Base-by-base conservation (phyloP, 1,284 basidiomycete species). In the Mycena sp. region DNA sequence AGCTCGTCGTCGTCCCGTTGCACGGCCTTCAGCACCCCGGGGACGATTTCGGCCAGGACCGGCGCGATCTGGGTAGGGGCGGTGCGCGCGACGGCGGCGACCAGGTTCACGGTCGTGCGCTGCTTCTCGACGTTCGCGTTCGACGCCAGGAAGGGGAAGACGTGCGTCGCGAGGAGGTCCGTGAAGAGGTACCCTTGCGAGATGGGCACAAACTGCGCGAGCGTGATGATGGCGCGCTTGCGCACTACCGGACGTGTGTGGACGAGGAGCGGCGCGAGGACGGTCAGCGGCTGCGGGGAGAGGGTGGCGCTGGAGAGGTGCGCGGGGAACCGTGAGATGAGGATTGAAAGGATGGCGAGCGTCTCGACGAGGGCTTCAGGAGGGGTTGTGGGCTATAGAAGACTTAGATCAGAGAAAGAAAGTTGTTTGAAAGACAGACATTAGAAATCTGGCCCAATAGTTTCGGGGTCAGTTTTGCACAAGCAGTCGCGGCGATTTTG, bases 311-410 rank as follows among this genome's bases (percentile, higher is more conserved):
- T 82, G 5, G 88, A 79, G n/a, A 94, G 79, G 65, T 91, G 85
- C 35, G 83, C 78, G 14, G 92, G 91, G 82, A 97, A 97, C 43
- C 96, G 91, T 64, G 86, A 86, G 74, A 96, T 94, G 65, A 99
- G 86, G 73, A 98, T 97, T 10, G 94, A 91, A 19, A 99, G 83
- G 61, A 97, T 96, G 41, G 96, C 92, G 12, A 98, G 84, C 0
- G 93, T 93, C 77, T 98, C 96, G 54, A 98, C 86, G 67, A 91
- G 84, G 30, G 90, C 92, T 76, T 95, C 96, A 48, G 90, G 93
- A 4, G 93, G 91, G 9, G 89, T 93, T 65, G 81, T 80, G 45
- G 85, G 74, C 90, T 92, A 72, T 10, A 23, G 54, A 28, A 57
- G 55, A 62, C 25, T 44, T 37, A 23, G 48, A 21, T 17, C 3